Base-by-base conservation (phyloP, 1,139 yeast genomes). In the Zygotorulaspora mrakii region DNA sequence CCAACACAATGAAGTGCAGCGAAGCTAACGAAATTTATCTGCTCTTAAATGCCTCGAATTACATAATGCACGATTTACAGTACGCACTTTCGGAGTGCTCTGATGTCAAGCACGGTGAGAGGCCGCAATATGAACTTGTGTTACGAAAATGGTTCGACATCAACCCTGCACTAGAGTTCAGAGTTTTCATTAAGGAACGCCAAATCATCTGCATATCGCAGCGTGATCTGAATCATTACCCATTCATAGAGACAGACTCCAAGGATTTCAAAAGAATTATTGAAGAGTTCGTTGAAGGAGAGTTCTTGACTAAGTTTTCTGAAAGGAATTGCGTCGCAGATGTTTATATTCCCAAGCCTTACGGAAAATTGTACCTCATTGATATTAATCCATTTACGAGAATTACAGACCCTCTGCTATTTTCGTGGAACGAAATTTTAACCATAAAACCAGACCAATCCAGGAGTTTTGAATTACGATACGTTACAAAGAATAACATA, bases 151-250 rank as follows among this genome's bases (percentile, higher is more conserved):
- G 96, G 97, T 70, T 75, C 31, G 54, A 59, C 24, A 66, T 89
- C 27, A 87, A 86, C 50, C 96, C 97, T 0, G 88, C 97, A 0
- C 66, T 87, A 48, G 98, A 91, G 61, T 91, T 91, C 57, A 70
- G 98, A 39, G 79, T 89, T 26, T 91, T 87, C 63, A 83, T 91
- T 5, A 70, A 73, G 42, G 73, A 79, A 42, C 66, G 79, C 2
- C 62, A 67, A 30, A 67, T 91, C 4, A 62, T 88, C 4, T 97
- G 86, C 1, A 75, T 83, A 3, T 73, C 89, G 1, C 98, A 91
- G 61, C 69, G 97, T 39, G 97, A 91, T 58, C 69, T 85, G 56
- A 87, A 88, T 59, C 82, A 77, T 57, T 91, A 87, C 56, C 80
- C 77, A 28, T 91, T 79, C 55, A 66, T 91, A 34, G 71, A 65